These are phyloP conservation scores for Penicillium goetzii DNA, from an alignment of 495 filamentous ascomycete species.

Conservation along the genomic window DNA sequence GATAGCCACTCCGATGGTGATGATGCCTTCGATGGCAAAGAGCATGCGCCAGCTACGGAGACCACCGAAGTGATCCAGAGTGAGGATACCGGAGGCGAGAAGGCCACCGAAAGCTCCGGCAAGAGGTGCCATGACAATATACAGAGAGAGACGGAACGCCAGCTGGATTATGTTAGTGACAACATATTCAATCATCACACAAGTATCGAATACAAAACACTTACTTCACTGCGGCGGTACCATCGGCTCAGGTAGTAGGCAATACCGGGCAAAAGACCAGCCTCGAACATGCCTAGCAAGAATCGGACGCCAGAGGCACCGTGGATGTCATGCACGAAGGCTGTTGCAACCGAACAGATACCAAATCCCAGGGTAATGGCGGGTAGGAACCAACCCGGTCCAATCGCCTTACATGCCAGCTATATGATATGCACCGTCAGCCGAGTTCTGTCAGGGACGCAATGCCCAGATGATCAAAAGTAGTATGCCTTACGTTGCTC, in stretches of 20 bases:
- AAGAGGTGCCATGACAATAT: conserved; percentile 64
- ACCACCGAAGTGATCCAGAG: conserved; percentile 46
- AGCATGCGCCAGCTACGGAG: conserved; percentile 69
- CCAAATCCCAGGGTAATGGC: conserved; percentile 52
- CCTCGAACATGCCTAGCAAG: conserved; percentile 66
- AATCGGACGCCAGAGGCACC: conserved; percentile 52
- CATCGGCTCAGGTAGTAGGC: conserved; percentile 73
- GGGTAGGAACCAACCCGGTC: conserved; percentile 56
- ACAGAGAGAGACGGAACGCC: conserved; percentile 59
- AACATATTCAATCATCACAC: not conserved
- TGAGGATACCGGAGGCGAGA: conserved; percentile 61
- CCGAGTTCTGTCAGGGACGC: not conserved
- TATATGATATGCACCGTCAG: conserved; percentile 2
- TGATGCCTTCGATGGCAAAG: conserved; percentile 77
- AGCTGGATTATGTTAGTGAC: conserved; percentile 31
- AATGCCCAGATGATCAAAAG: not conserved
- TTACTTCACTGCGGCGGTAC: conserved; percentile 65
- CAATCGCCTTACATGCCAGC: conserved; percentile 51
- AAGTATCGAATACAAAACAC: not conserved
- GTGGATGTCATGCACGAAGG: conserved; percentile 51
- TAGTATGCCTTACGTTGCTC: conserved; percentile 58
- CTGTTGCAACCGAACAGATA: conserved; percentile 50
- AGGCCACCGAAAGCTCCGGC: conserved; percentile 74
- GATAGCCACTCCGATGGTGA: conserved; percentile 62
- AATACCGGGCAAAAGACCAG: conserved; percentile 73